Base-by-base conservation (phyloP, 352 stramenopile species). In the Globisporangium echinulatum region DNA sequence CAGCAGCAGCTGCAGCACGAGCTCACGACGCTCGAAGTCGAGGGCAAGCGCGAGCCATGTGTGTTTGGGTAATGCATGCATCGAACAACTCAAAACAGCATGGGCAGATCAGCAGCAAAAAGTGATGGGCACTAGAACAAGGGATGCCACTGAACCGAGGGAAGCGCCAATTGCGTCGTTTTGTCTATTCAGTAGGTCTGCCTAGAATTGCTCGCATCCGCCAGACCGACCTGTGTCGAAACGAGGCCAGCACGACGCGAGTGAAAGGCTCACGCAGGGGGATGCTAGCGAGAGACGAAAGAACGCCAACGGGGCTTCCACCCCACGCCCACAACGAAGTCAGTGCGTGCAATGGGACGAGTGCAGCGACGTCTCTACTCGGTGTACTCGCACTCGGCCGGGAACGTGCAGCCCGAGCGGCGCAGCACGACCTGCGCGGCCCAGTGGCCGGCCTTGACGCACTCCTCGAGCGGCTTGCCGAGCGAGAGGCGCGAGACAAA, bases 371-470 rank as follows among this genome's bases (percentile, higher is more conserved):
- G 19, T 33, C 38, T 49, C 51, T 96, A 96, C 48, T 90, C 74
- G 33, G 86, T 81, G 79, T 95, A 99, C 62, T 95, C 80, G 74
- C 96, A 99, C 59, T 79, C 77, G 53, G 85, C 73, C 56, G 91
- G 88, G 71, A 99, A 93, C 61, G 92, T 98, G 72, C 96, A 99
- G 72, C 97, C 97, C 61, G 93, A 98, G 63, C 86, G 80, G 66
- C 98, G 94, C 63, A 99, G 98, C 70, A 99, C 96, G 49, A 98
- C 90, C 67, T 96, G 82, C 42, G 97, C 96, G 52, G 96, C 92
- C 87, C 90, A 99, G 79, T 99, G 96, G 58, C 97, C 97, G 37
- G 96, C 95, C 52, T 97, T 87, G 56, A 99, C 96, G 78, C 94
- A 98, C 63, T 97, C 88, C 49, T 80, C 90, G 49, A 99, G 77